Evolutionary conservation across 169 alveolate species (phyloP), one percentile per base, ranked within the genome.

Genomic region (Amoebophrya sp.): DNA sequence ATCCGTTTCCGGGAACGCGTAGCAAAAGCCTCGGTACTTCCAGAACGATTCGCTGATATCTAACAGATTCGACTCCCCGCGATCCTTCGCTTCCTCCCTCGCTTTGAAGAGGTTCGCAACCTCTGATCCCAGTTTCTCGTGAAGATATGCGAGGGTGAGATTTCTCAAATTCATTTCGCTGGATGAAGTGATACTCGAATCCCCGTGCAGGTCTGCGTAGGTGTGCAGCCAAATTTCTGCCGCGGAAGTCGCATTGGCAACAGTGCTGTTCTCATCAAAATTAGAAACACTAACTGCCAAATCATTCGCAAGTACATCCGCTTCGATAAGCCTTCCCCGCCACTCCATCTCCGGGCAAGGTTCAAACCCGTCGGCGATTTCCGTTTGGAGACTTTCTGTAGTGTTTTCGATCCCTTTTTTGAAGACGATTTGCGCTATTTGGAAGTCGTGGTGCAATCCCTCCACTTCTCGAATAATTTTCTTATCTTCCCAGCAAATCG

Each of bases 401-500:
- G 83, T 1, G 18, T 66, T 66, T 25, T 0, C 2, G 1, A 25
- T 25, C 38, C 83, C 83, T 7, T n/a, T 66, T 25, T 25, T 18
- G 35, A 66, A 66, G 35, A 7, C 35, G 18, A 66, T 18, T 25
- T 25, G 1, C 35, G 32, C 83, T 25, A 66, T 25, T 25, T 66
- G 83, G 35, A 66, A 66, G 32, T 66, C 83, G 12, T 66, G 83
- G 10, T 66, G 32, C 83, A 25, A 25, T 25, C 32, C 83, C 35
- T 66, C 83, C 35, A 12, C 35, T 25, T 66, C 83, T 25, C 10
- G 35, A 2, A 66, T 25, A 1, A 66, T 25, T 2, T 25, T 2
- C 83, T 66, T 25, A n/a, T 66, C 83, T 2, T 66, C 83, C 83
- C 83, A 66, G 83, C 83, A 66, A 1, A 66, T 66, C 83, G 83